These are phyloP conservation scores for Lyophyllum decastes DNA, from an alignment of 768 basidiomycete genomes.

Conservation along the genomic window DNA sequence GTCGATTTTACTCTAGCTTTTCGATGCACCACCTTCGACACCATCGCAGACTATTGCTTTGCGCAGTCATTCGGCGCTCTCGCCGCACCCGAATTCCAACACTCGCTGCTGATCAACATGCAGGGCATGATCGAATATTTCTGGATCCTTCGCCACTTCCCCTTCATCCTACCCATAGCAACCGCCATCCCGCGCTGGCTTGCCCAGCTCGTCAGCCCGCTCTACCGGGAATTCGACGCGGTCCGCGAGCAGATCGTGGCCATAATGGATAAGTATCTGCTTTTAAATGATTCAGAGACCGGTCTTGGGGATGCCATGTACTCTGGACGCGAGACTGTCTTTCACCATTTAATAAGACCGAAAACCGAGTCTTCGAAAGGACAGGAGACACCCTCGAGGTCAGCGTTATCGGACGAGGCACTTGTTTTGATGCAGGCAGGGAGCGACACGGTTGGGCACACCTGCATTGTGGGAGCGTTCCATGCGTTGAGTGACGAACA, in stretches of 20 bases:
- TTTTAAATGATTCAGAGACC: background rate
- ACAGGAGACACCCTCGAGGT: background rate
- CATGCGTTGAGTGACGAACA: background rate
- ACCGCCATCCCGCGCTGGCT: background rate
- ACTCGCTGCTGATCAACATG: slow-evolving; percentile 11
- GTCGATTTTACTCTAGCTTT: slow-evolving; percentile 22
- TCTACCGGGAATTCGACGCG: slow-evolving; percentile 5
- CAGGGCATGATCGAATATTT: slow-evolving; percentile 2
- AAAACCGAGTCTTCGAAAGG: slow-evolving; percentile 1
- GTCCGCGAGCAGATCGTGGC: slow-evolving; percentile 13
- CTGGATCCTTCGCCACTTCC: slow-evolving; percentile 14
- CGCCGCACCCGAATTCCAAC: slow-evolving; percentile 30
- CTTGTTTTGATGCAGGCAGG: slow-evolving; percentile 6
- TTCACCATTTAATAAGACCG: slow-evolving; percentile 25
- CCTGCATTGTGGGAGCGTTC: slow-evolving; percentile 7
- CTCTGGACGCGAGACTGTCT: slow-evolving; percentile 27
- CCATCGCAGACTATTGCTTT: slow-evolving; percentile 23
- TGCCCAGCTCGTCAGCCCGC: slow-evolving; percentile 1
- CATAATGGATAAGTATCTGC: slow-evolving; percentile 17
- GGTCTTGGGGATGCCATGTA: background rate
- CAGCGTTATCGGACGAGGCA: slow-evolving; percentile 7
- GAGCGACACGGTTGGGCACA: slow-evolving; percentile 9
- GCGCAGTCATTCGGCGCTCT: slow-evolving; percentile 21
- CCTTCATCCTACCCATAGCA: slow-evolving; percentile 3
- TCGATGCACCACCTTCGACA: slow-evolving; percentile 20